Evolutionary conservation across 164 flowering plant species (phyloP), one percentile per base, ranked within the genome.

Genomic region (Chimonanthus praecox): DNA sequence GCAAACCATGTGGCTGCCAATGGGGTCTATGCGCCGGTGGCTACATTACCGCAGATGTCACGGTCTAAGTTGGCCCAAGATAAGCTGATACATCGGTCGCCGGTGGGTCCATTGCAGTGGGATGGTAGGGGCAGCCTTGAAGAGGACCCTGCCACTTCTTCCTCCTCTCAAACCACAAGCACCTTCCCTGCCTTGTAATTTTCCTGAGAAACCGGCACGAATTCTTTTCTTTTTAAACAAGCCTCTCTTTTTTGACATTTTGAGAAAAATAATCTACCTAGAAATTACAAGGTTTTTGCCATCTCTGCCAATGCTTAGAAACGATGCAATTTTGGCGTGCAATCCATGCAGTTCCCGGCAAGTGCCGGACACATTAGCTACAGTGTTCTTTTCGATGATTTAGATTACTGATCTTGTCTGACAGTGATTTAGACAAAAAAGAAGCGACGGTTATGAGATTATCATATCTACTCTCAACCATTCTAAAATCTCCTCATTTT

Each of bases 1-100:
- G 84, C 79, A 13, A 68, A 74, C 2, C 45, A 79, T 66, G 71
- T 49, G 10, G 45, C 49, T 5, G 51, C 82, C 64, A 77, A 70
- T 15, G 79, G 77, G 64, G 79, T 86, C 20, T 83, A 87, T 65
- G 86, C 90, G 0, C 91, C 92, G 0, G 77, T 82, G 65, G 87
- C 87, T 58, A 33, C 71, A 47, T 4, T 72, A 0, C 71, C 77
- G 6, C 67, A 47, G 33, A 7, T 16, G 46, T 60, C 43, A 15
- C 48, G 4, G 13, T 54, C 13, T 47, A 65, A 33, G 47, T 33
- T 49, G 18, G 50, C 62, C 48, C 75, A 73, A 64, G 65, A 67
- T 50, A 73, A 66, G 71, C 79, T 79, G 67, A 77, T 74, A 49
- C 72, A 75, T 0, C 75, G 71, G 68, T 48, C 46, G 7, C 71